Evolutionary conservation across 305 asterid genomes (phyloP).

Genomic region (Fraxinus sp.): DNA sequence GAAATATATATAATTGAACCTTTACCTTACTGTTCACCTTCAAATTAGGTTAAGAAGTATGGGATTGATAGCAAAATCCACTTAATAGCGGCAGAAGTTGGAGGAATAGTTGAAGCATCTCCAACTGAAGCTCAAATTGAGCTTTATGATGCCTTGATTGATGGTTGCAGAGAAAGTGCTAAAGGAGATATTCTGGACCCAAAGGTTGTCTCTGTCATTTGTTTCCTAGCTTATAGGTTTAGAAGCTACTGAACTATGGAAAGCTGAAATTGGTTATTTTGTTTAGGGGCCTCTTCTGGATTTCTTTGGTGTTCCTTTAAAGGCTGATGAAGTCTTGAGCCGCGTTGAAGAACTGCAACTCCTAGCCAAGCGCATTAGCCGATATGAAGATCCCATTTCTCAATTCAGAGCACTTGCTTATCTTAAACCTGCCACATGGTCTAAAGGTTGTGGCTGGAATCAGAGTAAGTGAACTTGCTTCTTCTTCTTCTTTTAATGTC

Average conservation of each 20-base stretch:
- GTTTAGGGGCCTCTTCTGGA: slow-evolving; percentile 91
- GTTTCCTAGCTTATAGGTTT: slow-evolving; percentile 16
- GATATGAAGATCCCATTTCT: slow-evolving; percentile 81
- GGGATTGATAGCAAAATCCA: slow-evolving; percentile 89
- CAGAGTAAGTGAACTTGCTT: slow-evolving; percentile 65
- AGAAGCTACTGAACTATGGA: slow-evolving; percentile 11
- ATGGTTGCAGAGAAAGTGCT: slow-evolving; percentile 91
- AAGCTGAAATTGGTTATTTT: slow-evolving; percentile 36
- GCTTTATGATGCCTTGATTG: slow-evolving; percentile 86
- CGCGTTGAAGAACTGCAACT: slow-evolving; percentile 98
- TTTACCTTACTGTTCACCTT: slow-evolving; percentile 22
- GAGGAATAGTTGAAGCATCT: slow-evolving; percentile 96
- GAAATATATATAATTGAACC: not conserved
- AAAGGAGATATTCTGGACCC: slow-evolving; percentile 71
- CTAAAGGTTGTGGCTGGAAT: slow-evolving; percentile 99
- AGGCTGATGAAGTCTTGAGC: slow-evolving; percentile 85
- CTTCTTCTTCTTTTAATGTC: not conserved
- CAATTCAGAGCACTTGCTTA: slow-evolving; percentile 85
- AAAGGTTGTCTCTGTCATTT: slow-evolving; percentile 53
- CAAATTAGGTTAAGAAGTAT: slow-evolving; percentile 82
- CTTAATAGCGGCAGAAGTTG: slow-evolving; percentile 88
- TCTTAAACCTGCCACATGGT: slow-evolving; percentile 97
- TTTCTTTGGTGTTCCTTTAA: slow-evolving; percentile 94
- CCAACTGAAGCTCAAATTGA: slow-evolving; percentile 91
- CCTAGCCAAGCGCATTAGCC: slow-evolving; percentile 86